A percentile compares a stretch with the other conserved stretches of the same genome.
Conservation (phyloP, 345 rosid genomes). For the Eutrema japonicum region DNA sequence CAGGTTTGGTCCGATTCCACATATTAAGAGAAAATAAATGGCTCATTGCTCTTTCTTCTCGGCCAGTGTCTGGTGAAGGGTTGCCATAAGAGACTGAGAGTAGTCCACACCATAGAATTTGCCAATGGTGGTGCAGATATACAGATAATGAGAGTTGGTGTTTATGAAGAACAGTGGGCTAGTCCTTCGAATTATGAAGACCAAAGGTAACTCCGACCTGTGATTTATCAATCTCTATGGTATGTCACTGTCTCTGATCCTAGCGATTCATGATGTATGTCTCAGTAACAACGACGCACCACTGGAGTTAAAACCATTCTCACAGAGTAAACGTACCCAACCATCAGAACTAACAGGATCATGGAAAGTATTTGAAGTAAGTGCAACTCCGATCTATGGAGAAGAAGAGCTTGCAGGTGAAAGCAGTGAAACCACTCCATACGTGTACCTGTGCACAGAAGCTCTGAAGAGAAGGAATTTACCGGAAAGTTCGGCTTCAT, state of each 20-base stretch:
- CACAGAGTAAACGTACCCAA: conserved; percentile 67
- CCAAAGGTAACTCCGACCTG: conserved; percentile 53
- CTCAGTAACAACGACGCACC: conserved; percentile 57
- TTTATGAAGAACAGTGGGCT: conserved; percentile 88
- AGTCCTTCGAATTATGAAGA: conserved; percentile 66
- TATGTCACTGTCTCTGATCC: conserved; percentile 25
- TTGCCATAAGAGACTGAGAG: conserved; percentile 91
- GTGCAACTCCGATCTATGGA: conserved; percentile 77
- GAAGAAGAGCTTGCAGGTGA: conserved; percentile 52
- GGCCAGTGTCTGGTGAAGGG: conserved; percentile 90
- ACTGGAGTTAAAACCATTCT: conserved; percentile 65
- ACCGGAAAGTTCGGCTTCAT: conserved; percentile 64
- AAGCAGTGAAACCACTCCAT: conserved; percentile 46
- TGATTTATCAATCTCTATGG: not conserved
- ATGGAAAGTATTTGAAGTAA: conserved; percentile 93
- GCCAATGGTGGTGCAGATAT: conserved; percentile 75
- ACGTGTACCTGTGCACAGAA: conserved; percentile 82
- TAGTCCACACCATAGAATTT: conserved; percentile 86
- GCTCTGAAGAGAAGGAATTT: conserved; percentile 73
- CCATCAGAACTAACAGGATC: conserved; percentile 82
- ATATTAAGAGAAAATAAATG: not conserved
- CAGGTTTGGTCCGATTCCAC: not conserved
- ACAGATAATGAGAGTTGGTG: conserved; percentile 92
- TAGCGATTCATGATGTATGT: not conserved
- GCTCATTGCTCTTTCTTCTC: conserved; percentile 4